Base-by-base conservation (phyloP, 1,284 basidiomycete species). In the Sporisorium reilianum region DNA sequence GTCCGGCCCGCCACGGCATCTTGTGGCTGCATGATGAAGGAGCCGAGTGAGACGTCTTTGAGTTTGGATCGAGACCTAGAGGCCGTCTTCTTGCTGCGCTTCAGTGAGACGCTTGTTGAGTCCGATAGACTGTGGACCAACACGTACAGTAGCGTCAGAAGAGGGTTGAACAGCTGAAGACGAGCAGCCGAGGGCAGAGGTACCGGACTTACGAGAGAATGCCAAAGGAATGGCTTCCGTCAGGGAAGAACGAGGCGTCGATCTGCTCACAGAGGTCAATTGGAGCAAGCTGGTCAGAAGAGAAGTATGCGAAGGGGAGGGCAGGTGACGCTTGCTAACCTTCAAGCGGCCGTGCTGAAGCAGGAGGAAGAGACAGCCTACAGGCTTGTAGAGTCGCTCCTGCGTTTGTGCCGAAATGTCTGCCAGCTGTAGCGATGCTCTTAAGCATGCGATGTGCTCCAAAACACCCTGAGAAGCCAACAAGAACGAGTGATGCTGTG, bases 21-120 rank as follows among this genome's bases (percentile, higher is more conserved):
- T n/a, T 45, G 51, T 4, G 60, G 42, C 44, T 69, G 56, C 60
- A 64, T 28, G 28, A 59, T 25, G 36, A 69, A 55, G 3, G 55
- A 50, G 18, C 66, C 66, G 12, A 59, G 26, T 1, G 60, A 64
- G 3, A 50, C 22, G 18, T 49, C 48, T n/a, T 30, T 59, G 22
- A 5, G 34, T 18, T 8, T 36, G 22, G 34, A 16, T 12, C 20
- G 5, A 12, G 23, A 34, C 14, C 20, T 4, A 28, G 6, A n/a
- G 10, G 26, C 8, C 5, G 0, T 16, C 23, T 2, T 40, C 36
- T 30, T 58, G 36, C 50, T 36, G 42, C 52, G 55, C 32, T 26
- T 50, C 4, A 69, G 18, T 4, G 60, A 59, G 12, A 69, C 42
- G 16, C 7, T 44, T 1, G 41, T 60, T 7, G 50, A 42, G 10